Conservation (phyloP, 257 asterid species). For the Orobanche coerulescens region DNA sequence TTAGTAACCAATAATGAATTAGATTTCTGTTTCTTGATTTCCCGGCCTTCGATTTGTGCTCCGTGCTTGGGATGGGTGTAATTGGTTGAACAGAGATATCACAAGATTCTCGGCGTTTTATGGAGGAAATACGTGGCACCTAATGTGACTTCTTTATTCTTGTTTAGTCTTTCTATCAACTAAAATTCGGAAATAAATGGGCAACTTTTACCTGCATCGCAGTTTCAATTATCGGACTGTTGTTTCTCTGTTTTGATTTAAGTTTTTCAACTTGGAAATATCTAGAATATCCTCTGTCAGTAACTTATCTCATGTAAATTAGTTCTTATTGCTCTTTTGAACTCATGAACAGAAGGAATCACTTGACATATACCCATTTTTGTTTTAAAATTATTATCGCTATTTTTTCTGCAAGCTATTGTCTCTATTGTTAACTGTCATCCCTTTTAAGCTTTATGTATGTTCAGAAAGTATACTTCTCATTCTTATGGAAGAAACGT, state of each 20-base stretch:
- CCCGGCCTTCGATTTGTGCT: background rate
- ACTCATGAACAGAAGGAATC: background rate
- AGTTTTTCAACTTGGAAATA: constrained; percentile 1
- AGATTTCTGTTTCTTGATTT: constrained; percentile 8
- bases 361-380: background rate
- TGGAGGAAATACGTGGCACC: background rate
- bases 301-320: background rate
- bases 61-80: background rate
- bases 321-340: background rate
- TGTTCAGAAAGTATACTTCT: constrained; percentile 20
- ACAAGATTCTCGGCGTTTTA: background rate
- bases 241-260: background rate
- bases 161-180: background rate
- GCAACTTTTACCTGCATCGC: background rate
- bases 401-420: background rate
- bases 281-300: background rate
- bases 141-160: background rate
- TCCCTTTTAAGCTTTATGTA: too few relatives aligned
- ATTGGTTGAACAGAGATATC: constrained; percentile 5
- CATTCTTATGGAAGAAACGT: constrained; percentile 44
- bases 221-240: background rate
- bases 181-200: background rate
- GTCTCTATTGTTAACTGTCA: background rate
- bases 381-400: background rate
- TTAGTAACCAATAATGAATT: background rate